Base-by-base conservation (phyloP, 768 basidiomycete genomes). In the Russula virescens region DNA sequence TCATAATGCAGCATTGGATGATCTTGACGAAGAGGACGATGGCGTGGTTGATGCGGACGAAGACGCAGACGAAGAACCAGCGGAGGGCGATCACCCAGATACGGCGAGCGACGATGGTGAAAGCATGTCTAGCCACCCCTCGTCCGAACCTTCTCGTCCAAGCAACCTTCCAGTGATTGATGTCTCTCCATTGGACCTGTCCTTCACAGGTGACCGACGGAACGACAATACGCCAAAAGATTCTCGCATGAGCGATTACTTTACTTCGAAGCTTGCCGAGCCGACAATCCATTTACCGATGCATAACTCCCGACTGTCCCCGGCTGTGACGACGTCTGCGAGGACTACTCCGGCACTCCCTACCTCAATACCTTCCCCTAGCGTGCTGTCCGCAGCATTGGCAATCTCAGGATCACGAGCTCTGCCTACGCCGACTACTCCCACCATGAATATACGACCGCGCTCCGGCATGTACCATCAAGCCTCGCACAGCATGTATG, bases 1-100 rank as follows among this genome's bases (percentile, higher is more conserved):
- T 35, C 74, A 72, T 2, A 76, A 76, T 3, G 73, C 69, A 16
- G 77, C 78, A 46, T 69, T 74, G 13, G 76, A 72, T 28, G 71
- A 73, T 49, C 40, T 64, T 11, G 68, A 65, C 11, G 72, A 71
- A 47, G 75, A 77, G 31, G 73, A 73, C 16, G 77, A 76, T 38
- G 78, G 77, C 11, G 31, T 47, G 9, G 42, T 16, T 16, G 66
- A 57, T 47, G 63, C 52, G 26, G 58, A 66, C 26, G 64, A 68
- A 40, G 63, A 60, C 31, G 52, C 57, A 11, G 60, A 55, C 19
- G 55, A 63, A 16, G 55, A 64, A 45, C 19, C 56, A 2, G 23
- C 31, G n/a, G 66, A 58, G 46, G 49, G 23, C 48, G 64, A 58
- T 34, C 56, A 56, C 34, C 66, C 26, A 21, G 61, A 53, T 54